phyloP scores from a whole-genome alignment of 768 basidiomycete species.

The Lenzites betulinus region DNA sequence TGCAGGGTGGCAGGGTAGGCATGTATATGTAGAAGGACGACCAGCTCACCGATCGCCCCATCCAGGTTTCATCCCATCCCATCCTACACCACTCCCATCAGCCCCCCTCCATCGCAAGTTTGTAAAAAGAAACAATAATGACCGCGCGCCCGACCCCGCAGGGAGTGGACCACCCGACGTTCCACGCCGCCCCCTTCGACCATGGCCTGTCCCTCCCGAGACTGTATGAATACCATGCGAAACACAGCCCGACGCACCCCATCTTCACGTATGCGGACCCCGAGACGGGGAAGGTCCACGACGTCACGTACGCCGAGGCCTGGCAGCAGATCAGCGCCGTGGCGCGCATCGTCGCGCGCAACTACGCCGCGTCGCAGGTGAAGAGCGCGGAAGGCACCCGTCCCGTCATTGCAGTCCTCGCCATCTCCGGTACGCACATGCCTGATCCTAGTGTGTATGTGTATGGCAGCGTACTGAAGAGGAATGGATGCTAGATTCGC shows the following conservation, averaged over 20 bases:
- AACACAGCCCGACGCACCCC: slow-evolving; percentile 35
- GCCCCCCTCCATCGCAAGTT: too few species aligned
- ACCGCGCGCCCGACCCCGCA: slow-evolving; percentile 20
- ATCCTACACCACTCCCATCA: too few species aligned
- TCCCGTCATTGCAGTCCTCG: slow-evolving; percentile 29
- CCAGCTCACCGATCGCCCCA: too few species aligned
- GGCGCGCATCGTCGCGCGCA: slow-evolving; percentile 20
- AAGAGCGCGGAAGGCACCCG: neutral
- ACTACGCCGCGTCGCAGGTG: neutral
- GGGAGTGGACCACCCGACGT: slow-evolving; percentile 31
- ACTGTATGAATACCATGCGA: slow-evolving; percentile 38
- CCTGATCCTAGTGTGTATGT: neutral
- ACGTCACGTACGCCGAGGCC: slow-evolving; percentile 30
- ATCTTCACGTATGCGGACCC: slow-evolving; percentile 32
- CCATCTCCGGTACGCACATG: slow-evolving; percentile 5
- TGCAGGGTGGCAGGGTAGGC: too few species aligned
- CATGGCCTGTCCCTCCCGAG: slow-evolving; percentile 36
- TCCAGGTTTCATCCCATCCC: too few species aligned
- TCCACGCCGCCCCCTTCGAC: slow-evolving; percentile 36
- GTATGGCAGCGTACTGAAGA: neutral
- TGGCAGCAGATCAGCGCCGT: slow-evolving; percentile 29
- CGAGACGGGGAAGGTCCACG: slow-evolving; percentile 11
- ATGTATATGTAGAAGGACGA: too few species aligned
- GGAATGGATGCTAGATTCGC: slow-evolving; percentile 24
- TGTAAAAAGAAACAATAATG: neutral